phyloP scores from a whole-genome alignment of 768 basidiomycete genomes.

The Fomitopsis serialis region DNA sequence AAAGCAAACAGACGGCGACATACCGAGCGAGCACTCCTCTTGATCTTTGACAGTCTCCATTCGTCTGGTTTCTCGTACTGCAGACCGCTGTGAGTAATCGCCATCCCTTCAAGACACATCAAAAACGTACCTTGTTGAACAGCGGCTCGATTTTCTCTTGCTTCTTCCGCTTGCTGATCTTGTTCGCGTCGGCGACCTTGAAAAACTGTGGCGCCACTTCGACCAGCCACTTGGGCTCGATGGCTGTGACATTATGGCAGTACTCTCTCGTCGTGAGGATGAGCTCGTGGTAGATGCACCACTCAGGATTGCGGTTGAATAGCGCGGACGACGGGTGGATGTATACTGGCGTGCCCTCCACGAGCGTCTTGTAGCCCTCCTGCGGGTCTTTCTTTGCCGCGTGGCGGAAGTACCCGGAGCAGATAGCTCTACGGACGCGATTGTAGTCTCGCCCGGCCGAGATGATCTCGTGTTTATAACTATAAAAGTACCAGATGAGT shows the following conservation, averaged over 20 bases:
- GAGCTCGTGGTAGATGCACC: slow-evolving; percentile 93
- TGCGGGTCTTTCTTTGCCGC: slow-evolving; percentile 99
- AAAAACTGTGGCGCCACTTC: slow-evolving; percentile 99
- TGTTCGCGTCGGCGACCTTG: slow-evolving; percentile 96
- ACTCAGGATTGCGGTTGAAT: slow-evolving; percentile 96
- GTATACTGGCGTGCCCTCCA: slow-evolving; percentile 97
- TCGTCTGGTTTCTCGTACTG: slow-evolving; percentile 88
- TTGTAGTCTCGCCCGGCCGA: no score
- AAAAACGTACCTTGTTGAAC: slow-evolving; percentile 67
- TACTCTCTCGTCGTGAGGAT: slow-evolving; percentile 96
- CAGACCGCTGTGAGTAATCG: slow-evolving; percentile 5
- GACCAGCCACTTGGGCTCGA: slow-evolving; percentile 98
- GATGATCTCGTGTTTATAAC: slow-evolving; percentile 98
- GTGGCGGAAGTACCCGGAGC: slow-evolving; percentile 98
- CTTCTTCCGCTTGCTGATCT: slow-evolving; percentile 93
- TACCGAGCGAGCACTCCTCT: slow-evolving; percentile 78
- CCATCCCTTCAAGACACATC: background rate
- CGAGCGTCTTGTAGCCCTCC: slow-evolving; percentile 97
- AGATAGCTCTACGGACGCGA: slow-evolving; percentile 91
- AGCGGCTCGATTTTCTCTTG: slow-evolving; percentile 97
- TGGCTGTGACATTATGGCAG: slow-evolving; percentile 87
- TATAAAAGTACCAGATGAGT: slow-evolving; percentile 23
- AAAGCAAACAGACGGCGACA: slow-evolving; percentile 1
- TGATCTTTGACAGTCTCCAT: slow-evolving; percentile 92
- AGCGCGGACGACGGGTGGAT: slow-evolving; percentile 96